These are phyloP conservation scores for Pachysandra terminalis DNA, from an alignment of 164 flowering plant genomes.

Conservation along the genomic window DNA sequence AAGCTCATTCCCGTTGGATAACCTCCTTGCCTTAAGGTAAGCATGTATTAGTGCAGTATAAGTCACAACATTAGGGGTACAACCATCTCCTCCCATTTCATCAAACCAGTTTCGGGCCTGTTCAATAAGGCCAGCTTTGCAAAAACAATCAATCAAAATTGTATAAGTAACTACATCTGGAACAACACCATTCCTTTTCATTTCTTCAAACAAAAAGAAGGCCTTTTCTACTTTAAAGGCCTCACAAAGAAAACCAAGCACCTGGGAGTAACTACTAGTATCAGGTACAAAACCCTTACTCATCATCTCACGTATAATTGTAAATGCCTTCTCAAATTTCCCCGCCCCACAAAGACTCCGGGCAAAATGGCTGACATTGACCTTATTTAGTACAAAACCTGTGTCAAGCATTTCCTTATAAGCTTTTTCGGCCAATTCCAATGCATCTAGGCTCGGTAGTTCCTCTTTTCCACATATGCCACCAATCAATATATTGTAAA, in stretches of 20 bases:
- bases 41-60: conserved; percentile 90
- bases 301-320: conserved; percentile 77
- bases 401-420: conserved; percentile 70
- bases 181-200: conserved; percentile 56
- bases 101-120: conserved; percentile 74
- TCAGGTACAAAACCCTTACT: conserved; percentile 81
- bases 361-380: conserved; percentile 65
- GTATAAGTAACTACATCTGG: conserved; percentile 91
- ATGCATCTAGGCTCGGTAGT: conserved; percentile 41
- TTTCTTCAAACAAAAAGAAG: conserved; percentile 66
- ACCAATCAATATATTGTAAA: conserved; percentile 81
- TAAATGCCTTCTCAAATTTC: conserved; percentile 70
- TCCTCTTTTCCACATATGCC: conserved; percentile 73
- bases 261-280: conserved; percentile 69
- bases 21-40: conserved; percentile 68
- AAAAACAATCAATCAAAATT: conserved; percentile 71
- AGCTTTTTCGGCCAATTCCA: conserved; percentile 75
- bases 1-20: conserved; percentile 56
- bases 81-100: conserved; percentile 75
- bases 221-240: conserved; percentile 73
- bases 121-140: conserved; percentile 80
- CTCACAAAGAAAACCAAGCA: conserved; percentile 65
- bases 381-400: conserved; percentile 63
- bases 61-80: conserved; percentile 86
- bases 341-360: conserved; percentile 76